phyloP scores from a whole-genome alignment of 2,329 filamentous ascomycete species.

The Botrytis elliptica region DNA sequence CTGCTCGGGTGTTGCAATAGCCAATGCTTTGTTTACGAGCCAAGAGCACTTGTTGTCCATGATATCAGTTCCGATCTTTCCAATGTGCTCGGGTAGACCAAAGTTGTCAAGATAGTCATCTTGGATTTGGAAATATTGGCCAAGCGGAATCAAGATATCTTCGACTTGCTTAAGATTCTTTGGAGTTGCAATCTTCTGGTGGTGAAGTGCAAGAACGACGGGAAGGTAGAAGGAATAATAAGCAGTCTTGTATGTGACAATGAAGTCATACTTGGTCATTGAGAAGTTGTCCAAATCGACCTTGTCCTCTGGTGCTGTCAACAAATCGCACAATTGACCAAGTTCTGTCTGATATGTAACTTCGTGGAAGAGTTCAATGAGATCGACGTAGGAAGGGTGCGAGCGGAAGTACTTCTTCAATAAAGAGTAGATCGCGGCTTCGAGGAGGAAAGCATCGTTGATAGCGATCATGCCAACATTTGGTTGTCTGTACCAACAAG shows the following conservation, averaged over 20 bases:
- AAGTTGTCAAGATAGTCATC: slow-evolving; percentile 99
- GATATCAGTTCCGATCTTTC: slow-evolving; percentile 98
- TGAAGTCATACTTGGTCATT: slow-evolving; percentile 93
- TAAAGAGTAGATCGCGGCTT: slow-evolving; percentile 83
- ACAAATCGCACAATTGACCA: slow-evolving; percentile 88
- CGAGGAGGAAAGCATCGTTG: slow-evolving; percentile 97
- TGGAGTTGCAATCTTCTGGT: slow-evolving; percentile 78
- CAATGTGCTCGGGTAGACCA: slow-evolving; percentile 85
- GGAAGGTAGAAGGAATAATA: slow-evolving; percentile 99
- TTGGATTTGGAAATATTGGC: slow-evolving; percentile 99
- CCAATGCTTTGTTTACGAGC: slow-evolving; percentile 92
- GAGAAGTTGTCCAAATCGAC: slow-evolving; percentile 95
- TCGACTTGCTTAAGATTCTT: slow-evolving; percentile 87
- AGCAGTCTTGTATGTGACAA: slow-evolving; percentile 99
- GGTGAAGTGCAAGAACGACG: slow-evolving; percentile 84
- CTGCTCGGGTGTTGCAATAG: slow-evolving; percentile 78
- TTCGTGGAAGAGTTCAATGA: slow-evolving; percentile 96
- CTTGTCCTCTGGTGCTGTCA: slow-evolving; percentile 91
- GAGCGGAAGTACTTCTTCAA: slow-evolving; percentile 91
- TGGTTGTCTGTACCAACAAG: slow-evolving; percentile 93
- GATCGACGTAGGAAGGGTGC: slow-evolving; percentile 84
- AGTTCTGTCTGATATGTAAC: slow-evolving; percentile 91
- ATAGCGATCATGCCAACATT: slow-evolving; percentile 94
- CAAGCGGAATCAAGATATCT: slow-evolving; percentile 92
- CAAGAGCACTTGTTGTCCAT: slow-evolving; percentile 99